Base-by-base conservation (phyloP, 2,329 filamentous ascomycete genomes). In the Alternaria conjuncta region DNA sequence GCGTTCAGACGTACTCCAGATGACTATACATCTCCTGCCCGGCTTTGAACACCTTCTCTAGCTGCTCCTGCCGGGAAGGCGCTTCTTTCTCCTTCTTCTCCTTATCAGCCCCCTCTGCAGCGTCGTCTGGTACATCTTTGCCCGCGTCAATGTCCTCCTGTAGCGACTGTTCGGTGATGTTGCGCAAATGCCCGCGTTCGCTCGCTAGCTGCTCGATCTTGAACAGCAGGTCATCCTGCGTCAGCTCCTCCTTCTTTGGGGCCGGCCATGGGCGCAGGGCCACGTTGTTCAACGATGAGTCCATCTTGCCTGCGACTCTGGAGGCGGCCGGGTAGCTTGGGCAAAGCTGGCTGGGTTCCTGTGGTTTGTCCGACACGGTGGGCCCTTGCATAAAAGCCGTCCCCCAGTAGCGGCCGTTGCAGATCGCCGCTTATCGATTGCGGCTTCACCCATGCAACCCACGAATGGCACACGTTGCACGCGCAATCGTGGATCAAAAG, bases 141-240 rank as follows among this genome's bases (percentile, higher is more conserved):
- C 82, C 79, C 45, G 72, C 65, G 15, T 83, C 81, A 55, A 96
- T 89, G 73, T 96, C 90, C 36, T 90, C 87, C 54, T 86, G 86
- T 41, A 98, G 82, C 46, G 88, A 86, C 55, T 89, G 86, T 78
- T 97, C 92, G 54, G 89, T 92, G 67, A 98, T 85, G 71, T 90
- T 86, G 63, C 93, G 90, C 77, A 98, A 96, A 23, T 93, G 92
- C 13, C 92, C 93, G 64, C 92, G 90, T 73, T 96, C 90, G 46
- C 84, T 80, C 70, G 94, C 92, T 74, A 97, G 90, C 69, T 94
- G 93, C 61, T 86, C 83, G 70, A 97, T 93, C 70, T 95, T 90
- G 50, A 91, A 87, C 60, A 87, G 84, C n/a, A 97, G 47, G 15
- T 76, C 75, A 20, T 73, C 67, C 54, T 84, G 50, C 85, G 86